Evolutionary conservation across 371 early-diverging fungal species (phyloP), one percentile per base, ranked within the genome.

Genomic region (Fennellomyces sp.): DNA sequence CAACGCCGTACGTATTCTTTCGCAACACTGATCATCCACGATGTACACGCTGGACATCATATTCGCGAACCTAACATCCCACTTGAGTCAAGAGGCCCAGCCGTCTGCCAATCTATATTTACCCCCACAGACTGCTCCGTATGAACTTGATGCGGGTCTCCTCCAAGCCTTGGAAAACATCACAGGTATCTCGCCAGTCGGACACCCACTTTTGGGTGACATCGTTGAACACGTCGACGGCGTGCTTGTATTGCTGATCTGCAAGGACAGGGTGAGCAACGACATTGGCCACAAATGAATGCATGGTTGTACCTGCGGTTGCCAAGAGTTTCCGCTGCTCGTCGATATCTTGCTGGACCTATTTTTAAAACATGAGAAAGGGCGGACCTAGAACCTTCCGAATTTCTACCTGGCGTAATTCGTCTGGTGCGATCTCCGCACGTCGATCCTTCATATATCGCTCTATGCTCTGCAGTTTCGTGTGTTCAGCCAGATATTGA

Each of bases 21-120:
- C 66, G 28, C 66, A 70, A 31, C 64, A 66, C 62, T 70, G 70
- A 19, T 70, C 70, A 33, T 70, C 64, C 5, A 70, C 63, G 17
- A 63, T 66, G 52, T 63, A 55, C 6, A 66, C 66, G 36, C 63
- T 66, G 4, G 61, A 60, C 61, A 65, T 63, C 58, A 65, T 70
- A 29, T 70, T 70, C 56, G 66, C 70, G 33, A 66, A 69, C 17
- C 69, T 36, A 41, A 0, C 39, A 56, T 15, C 8, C 15, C 27
- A 26, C 7, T 8, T 17, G n/a, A 41, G 55, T 13, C 26, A 17
- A 21, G 27, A 19, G 23, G 15, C 29, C 13, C 11, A 35, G 13
- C n/a, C 5, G 13, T 2, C 17, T 35, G 1, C 21, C 17, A 17
- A 13, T 0, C n/a, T n/a, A 28, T 52, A 47, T 52, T 68, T 52